A percentile compares a stretch with the other conserved stretches of the same genome.
Conservation (phyloP, 2,329 filamentous ascomycete species). For the Aspergillus sp. region DNA sequence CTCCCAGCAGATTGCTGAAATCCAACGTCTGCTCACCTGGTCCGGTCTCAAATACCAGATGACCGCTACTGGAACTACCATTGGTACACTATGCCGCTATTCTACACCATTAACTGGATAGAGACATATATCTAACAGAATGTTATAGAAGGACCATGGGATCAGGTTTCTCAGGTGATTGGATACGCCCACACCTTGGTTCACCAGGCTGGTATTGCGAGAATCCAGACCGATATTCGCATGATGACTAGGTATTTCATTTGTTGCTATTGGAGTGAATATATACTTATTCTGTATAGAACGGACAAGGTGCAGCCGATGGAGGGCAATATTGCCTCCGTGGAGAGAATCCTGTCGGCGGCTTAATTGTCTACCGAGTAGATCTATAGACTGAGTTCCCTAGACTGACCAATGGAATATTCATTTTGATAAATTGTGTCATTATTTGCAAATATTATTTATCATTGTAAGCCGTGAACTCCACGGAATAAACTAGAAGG, state of each 20-base stretch:
- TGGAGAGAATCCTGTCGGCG: conserved; percentile 45
- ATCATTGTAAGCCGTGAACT: too few species aligned
- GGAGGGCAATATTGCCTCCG: conserved; percentile 64
- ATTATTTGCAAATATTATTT: too few species aligned
- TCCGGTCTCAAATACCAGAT: conserved; percentile 75
- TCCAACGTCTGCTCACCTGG: conserved; percentile 72
- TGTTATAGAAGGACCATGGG: conserved; percentile 74
- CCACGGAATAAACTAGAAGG: too few species aligned
- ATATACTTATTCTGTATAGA: conserved; percentile 34
- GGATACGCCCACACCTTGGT: conserved; percentile 73
- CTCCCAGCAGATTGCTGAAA: conserved; percentile 73
- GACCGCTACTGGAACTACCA: conserved; percentile 84
- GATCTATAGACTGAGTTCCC: too few species aligned
- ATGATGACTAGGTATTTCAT: conserved; percentile 62
- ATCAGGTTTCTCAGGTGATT: conserved; percentile 72
- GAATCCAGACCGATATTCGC: conserved; percentile 81
- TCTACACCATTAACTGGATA: neutral
- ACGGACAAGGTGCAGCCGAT: conserved; percentile 77
- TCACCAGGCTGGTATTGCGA: conserved; percentile 65
- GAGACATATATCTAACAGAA: neutral
- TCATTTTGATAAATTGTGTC: too few species aligned
- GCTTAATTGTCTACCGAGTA: neutral
- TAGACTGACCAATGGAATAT: too few species aligned
- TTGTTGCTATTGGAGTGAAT: too few species aligned
- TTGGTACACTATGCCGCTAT: conserved; percentile 54